These are phyloP conservation scores for Melanopsichium pennsylvanicum DNA, from an alignment of 1,284 basidiomycete genomes.

Conservation along the genomic window DNA sequence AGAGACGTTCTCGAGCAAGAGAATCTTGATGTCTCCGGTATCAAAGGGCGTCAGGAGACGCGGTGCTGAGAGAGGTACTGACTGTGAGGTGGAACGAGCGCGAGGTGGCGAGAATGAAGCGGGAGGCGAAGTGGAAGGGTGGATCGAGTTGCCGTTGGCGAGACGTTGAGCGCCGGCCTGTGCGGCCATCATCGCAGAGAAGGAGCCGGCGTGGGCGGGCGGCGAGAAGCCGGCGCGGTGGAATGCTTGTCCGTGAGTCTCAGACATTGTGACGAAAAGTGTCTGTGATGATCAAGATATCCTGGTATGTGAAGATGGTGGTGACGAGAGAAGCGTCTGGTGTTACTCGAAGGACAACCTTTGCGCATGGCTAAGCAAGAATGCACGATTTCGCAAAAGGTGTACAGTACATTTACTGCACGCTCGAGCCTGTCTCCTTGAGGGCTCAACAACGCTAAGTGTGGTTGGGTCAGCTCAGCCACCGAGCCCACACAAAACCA, in stretches of 20 bases:
- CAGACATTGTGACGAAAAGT: slow-evolving; percentile 14
- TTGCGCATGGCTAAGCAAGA: too few species aligned
- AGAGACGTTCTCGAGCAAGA: slow-evolving; percentile 95
- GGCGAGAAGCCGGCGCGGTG: slow-evolving; percentile 59
- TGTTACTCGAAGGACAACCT: too few species aligned
- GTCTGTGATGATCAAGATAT: slow-evolving; percentile 6
- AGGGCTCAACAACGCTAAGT: background rate
- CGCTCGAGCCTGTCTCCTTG: slow-evolving; percentile 17
- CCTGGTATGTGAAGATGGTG: slow-evolving; percentile 12
- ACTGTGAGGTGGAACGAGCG: slow-evolving; percentile 40
- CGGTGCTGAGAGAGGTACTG: slow-evolving; percentile 43
- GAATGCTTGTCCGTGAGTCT: slow-evolving; percentile 55
- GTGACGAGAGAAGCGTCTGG: background rate
- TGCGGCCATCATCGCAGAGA: slow-evolving; percentile 59
- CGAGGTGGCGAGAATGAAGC: slow-evolving; percentile 40
- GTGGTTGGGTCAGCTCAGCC: background rate
- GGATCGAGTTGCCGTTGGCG: slow-evolving; percentile 32
- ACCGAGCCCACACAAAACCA: background rate
- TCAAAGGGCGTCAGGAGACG: slow-evolving; percentile 62
- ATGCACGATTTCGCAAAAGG: too few species aligned
- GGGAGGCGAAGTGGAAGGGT: slow-evolving; percentile 37
- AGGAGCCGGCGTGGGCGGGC: slow-evolving; percentile 49
- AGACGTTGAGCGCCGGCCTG: slow-evolving; percentile 40
- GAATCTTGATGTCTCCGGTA: slow-evolving; percentile 68
- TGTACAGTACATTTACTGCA: too few species aligned